These are phyloP conservation scores for Eragrostis nindensis DNA, from an alignment of 176 grass and related monocot species.

Conservation along the genomic window DNA sequence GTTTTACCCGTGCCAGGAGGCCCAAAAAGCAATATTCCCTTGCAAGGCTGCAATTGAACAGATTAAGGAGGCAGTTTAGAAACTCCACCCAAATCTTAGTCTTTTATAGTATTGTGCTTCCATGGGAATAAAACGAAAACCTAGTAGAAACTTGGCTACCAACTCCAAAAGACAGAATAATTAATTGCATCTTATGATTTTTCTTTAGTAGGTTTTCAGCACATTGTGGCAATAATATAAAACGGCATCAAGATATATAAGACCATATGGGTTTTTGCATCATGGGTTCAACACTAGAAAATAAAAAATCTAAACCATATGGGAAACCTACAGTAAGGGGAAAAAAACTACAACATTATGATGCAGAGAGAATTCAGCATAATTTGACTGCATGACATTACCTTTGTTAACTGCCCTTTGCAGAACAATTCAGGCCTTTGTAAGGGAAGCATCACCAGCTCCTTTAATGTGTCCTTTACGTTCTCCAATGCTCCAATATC, in stretches of 20 bases:
- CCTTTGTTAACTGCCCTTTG: slow-evolving; percentile 99
- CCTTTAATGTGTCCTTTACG: slow-evolving; percentile 97
- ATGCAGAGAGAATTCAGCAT: slow-evolving; percentile 12
- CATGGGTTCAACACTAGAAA: not conserved
- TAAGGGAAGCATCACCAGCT: slow-evolving; percentile 98
- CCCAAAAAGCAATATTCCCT: slow-evolving; percentile 99
- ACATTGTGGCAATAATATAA: slow-evolving; percentile 13
- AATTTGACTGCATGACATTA: slow-evolving; percentile 25
- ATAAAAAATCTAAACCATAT: not conserved
- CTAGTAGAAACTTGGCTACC: not conserved
- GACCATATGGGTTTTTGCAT: not conserved
- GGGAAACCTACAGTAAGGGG: not conserved
- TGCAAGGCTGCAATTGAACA: slow-evolving; percentile 83
- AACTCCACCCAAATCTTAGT: slow-evolving; percentile 22
- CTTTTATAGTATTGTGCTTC: slow-evolving; percentile 26
- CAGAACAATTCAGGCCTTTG: slow-evolving; percentile 98
- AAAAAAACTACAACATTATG: not conserved
- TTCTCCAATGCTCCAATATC: slow-evolving; percentile 99
- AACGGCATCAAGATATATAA: slow-evolving; percentile 4
- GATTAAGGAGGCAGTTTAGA: slow-evolving; percentile 31
- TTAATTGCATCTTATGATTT: not conserved
- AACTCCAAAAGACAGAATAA: slow-evolving; percentile 1
- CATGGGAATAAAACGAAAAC: not conserved
- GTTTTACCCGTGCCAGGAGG: slow-evolving; percentile 99
- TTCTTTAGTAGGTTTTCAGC: not conserved